These are phyloP conservation scores for Pueraria montana DNA, from an alignment of 306 rosid genomes.

Conservation along the genomic window DNA sequence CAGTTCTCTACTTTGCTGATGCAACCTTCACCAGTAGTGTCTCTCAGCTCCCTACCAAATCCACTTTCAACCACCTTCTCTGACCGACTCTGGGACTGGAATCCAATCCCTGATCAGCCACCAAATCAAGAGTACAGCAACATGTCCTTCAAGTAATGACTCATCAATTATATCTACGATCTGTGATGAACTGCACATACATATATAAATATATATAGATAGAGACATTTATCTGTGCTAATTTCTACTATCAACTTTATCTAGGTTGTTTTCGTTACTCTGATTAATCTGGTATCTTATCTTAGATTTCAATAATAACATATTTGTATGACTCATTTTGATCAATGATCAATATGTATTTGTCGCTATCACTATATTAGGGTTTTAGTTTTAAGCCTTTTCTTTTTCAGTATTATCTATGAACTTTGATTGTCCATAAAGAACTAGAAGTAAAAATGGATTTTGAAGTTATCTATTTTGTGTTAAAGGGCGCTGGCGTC, in stretches of 20 bases:
- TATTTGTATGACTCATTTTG: conserved; percentile 44
- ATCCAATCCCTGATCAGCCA: conserved; percentile 74
- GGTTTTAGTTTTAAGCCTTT: conserved; percentile 3
- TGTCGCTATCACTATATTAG: conserved; percentile 12
- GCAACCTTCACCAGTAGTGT: conserved; percentile 49
- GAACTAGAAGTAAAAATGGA: background rate
- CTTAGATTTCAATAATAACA: conserved; percentile 44
- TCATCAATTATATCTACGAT: background rate
- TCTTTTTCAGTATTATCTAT: too few relatives aligned
- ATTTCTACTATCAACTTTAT: conserved; percentile 40
- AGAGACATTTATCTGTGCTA: conserved; percentile 41
- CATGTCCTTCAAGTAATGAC: conserved; percentile 82
- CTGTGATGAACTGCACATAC: conserved; percentile 39
- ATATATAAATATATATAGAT: conserved; percentile 21
- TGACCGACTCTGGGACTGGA: conserved; percentile 96
- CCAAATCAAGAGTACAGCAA: conserved; percentile 62
- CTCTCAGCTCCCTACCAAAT: conserved; percentile 58
- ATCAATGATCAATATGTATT: conserved; percentile 38
- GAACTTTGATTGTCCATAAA: background rate
- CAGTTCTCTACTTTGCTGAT: conserved; percentile 57
- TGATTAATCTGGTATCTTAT: background rate
- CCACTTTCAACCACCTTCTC: conserved; percentile 73
- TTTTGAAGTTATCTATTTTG: background rate
- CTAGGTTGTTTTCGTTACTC: conserved; percentile 30
- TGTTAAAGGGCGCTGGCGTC: conserved; percentile 1